Evolutionary conservation across 805 yeast species (phyloP), one percentile per base, ranked within the genome.

Genomic region (Nakazawaea holstii): DNA sequence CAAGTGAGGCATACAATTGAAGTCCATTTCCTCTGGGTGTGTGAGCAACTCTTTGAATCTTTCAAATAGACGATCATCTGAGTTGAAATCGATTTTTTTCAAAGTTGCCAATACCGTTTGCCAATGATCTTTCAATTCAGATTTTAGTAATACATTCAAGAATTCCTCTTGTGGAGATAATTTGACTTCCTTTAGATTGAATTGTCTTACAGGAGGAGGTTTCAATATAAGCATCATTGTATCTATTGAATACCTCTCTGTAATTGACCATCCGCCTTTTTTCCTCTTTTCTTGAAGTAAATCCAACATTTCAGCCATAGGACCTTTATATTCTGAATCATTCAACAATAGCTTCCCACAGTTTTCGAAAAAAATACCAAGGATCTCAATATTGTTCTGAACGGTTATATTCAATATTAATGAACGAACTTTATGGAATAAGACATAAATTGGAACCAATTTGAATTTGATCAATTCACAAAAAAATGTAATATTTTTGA

Each of bases 391-490:
- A 59, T 84, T 87, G 51, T 76, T 74, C 8, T 80, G 72, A 0
- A 73, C 69, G 6, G 74, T 69, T 15, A 74, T 57, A 45, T 76
- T 74, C 46, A 79, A 56, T 1, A 85, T 76, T 53, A 87, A 65
- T 1, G 73, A 65, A 55, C 88, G 72, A 41, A 90, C 73, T 58
- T 84, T 85, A 61, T 89, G 91, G 59, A 88, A 84, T 10, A 83
- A 69, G 49, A 83, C 72, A 61, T 80, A 82, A n/a, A 72, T 67
- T 0, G 95, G 92, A 13, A 89, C 70, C 51, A 89, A 62, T 54
- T 76, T 79, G 60, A 90, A 90, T 59, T 87, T 88, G 30, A 84
- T 77, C 66, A 90, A 68, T 57, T 91, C 97, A 42, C 80, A 68
- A 53, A 87, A 81, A 54, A 86, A 84, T 20, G 74, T 70, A 33